phyloP scores from a whole-genome alignment of 352 stramenopile species.

The Pythium utonaiense region DNA sequence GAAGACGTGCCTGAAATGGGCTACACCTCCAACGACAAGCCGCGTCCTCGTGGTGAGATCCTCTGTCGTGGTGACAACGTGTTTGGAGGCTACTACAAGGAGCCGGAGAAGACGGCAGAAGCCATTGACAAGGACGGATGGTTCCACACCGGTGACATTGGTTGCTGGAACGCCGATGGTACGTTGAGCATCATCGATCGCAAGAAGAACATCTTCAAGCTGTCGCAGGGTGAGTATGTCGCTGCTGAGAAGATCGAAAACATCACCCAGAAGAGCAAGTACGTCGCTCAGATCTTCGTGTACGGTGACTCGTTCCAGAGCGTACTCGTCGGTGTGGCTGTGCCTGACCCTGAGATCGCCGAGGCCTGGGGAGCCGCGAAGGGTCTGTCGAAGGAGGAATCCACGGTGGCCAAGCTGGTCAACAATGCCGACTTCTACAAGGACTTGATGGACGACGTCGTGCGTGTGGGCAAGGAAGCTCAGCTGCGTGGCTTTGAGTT shows the following conservation, averaged over 20 bases:
- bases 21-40: conserved; percentile 89
- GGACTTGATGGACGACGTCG: conserved; percentile 32
- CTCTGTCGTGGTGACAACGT: conserved; percentile 76
- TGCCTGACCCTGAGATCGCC: conserved; percentile 70
- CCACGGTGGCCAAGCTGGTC: conserved; percentile 25
- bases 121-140: conserved; percentile 92
- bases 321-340: conserved; percentile 92
- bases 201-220: conserved; percentile 95
- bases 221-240: conserved; percentile 95
- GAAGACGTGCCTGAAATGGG: conserved; percentile 97
- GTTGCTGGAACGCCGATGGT: conserved; percentile 92
- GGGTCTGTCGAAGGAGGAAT: conserved; percentile 46
- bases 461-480: conserved; percentile 37
- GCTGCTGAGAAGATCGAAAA: conserved; percentile 97
- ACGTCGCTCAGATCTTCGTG: conserved; percentile 95
- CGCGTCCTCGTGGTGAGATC: conserved; percentile 61
- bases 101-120: conserved; percentile 89
- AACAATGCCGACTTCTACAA: conserved; percentile 32
- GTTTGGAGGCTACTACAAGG: conserved; percentile 94
- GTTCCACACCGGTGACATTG: conserved; percentile 98
- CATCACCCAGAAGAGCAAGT: conserved; percentile 90
- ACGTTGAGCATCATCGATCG: conserved; percentile 90
- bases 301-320: conserved; percentile 95
- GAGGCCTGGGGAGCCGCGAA: conserved; percentile 45
- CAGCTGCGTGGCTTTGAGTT: conserved; percentile 92